Conservation (phyloP, 257 asterid species). For the Parsonsia alboflavescens region DNA sequence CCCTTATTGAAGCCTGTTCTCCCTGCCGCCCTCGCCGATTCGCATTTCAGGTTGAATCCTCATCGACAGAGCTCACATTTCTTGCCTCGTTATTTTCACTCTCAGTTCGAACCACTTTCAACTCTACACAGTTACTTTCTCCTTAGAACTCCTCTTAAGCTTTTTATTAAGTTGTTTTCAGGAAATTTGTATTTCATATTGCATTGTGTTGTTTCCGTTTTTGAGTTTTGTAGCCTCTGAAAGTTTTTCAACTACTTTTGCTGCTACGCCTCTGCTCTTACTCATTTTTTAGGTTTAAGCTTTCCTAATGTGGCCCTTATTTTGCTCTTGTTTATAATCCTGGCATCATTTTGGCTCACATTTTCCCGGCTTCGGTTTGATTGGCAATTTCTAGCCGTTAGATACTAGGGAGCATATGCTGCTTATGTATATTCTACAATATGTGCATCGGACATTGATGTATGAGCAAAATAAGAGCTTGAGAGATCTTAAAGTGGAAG, state of each 20-base stretch:
- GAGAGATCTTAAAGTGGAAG: neutral
- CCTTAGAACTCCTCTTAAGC: conserved; percentile 1
- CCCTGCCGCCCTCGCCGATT: conserved; percentile 8
- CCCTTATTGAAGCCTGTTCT: neutral
- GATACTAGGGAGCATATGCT: neutral
- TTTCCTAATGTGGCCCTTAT: neutral
- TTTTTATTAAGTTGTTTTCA: neutral
- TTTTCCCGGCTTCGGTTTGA: neutral
- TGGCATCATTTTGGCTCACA: neutral
- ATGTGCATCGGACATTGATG: neutral
- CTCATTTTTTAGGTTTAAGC: conserved; percentile 2
- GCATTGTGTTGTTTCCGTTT: neutral
- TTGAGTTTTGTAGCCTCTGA: neutral
- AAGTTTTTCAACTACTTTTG: neutral
- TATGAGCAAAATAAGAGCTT: too few relatives aligned
- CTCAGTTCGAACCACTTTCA: conserved; percentile 25
- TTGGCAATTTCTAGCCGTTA: neutral
- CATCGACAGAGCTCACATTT: conserved; percentile 14
- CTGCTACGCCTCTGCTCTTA: neutral
- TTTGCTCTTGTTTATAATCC: neutral
- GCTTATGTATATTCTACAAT: neutral
- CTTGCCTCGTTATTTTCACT: neutral
- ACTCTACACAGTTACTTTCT: neutral
- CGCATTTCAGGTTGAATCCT: conserved; percentile 17
- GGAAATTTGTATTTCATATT: neutral